These are phyloP conservation scores for Solanum piurae DNA, from an alignment of 257 asterid species.

Conservation along the genomic window DNA sequence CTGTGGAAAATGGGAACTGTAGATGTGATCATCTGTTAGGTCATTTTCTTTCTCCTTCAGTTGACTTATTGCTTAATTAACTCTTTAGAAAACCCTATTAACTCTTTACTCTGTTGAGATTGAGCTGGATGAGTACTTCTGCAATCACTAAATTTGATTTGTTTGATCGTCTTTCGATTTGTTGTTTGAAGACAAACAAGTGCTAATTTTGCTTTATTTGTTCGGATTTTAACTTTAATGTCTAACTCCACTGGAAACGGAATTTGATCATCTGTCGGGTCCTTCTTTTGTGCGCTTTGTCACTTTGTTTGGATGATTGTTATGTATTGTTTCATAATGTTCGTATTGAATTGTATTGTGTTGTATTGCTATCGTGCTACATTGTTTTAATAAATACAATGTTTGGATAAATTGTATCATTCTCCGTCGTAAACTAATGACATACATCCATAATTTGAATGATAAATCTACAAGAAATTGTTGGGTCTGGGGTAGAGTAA, in stretches of 20 bases:
- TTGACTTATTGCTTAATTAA: neutral
- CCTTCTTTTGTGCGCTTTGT: neutral
- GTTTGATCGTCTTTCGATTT: neutral
- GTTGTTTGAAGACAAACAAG: neutral
- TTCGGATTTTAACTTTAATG: neutral
- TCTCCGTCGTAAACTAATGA: too few species aligned
- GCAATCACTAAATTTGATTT: neutral
- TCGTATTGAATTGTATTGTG: neutral
- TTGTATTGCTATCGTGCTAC: neutral
- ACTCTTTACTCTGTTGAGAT: neutral
- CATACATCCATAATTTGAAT: too few species aligned
- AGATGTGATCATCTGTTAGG: neutral
- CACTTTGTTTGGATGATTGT: neutral
- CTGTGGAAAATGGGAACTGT: neutral
- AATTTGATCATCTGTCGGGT: neutral
- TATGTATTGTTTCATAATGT: neutral
- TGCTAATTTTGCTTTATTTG: neutral
- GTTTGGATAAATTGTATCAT: neutral
- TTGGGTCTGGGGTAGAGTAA: neutral
- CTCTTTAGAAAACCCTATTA: neutral
- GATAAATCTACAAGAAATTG: neutral
- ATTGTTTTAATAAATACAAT: neutral
- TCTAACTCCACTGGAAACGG: neutral
- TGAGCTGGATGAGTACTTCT: neutral
- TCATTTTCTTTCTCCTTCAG: neutral